Base-by-base conservation (phyloP, 768 basidiomycete species). In the Hygrophoropsis aurantiaca region DNA sequence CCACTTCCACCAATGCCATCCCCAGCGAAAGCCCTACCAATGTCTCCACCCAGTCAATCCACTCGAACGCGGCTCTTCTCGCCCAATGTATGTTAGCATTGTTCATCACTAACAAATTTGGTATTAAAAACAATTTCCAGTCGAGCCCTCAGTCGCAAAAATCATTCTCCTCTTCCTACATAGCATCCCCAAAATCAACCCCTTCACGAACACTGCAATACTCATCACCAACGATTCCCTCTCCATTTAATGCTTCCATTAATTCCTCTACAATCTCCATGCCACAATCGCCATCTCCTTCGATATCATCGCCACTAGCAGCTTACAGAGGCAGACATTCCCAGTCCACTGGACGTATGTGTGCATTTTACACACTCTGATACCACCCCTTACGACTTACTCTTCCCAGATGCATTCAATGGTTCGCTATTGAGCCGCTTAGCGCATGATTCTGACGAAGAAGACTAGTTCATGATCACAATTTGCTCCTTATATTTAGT, bases 271-370 rank as follows among this genome's bases (percentile, higher is more conserved):
- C 65, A 4, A 32, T 47, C 52, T 50, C 67, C 42, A 48, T 56
- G 32, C 56, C 70, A 40, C 58, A 63, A 24, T 70, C 72, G 2
- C 66, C 71, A 5, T 61, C 67, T 0, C 69, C 71, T 4, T 69
- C 70, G 9, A 26, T 58, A 7, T 50, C 61, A 11, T 56, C 60
- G 10, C 59, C 61, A n/a, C 60, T 72, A 10, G 65, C 68, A 7
- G 66, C 71, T 4, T 73, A 72, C 41, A 56, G 69, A 11, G 72
- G 72, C 23, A 65, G 58, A 44, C 72, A 74, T 44, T 57, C 61
- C 15, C 49, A 58, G 24, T 58, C 60, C 3, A 59, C 58, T 6
- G 73, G 68, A 45, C 68, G 71, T 74, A 39, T 55, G 73, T 58
- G 10, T 35, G 34, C 18, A 34, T 24, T 23, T 27, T 4, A 20